A percentile compares a stretch with the other conserved stretches of the same genome.
phyloP scores from a whole-genome alignment of 179 eudicot species.

The Heliamphora pulchella region DNA sequence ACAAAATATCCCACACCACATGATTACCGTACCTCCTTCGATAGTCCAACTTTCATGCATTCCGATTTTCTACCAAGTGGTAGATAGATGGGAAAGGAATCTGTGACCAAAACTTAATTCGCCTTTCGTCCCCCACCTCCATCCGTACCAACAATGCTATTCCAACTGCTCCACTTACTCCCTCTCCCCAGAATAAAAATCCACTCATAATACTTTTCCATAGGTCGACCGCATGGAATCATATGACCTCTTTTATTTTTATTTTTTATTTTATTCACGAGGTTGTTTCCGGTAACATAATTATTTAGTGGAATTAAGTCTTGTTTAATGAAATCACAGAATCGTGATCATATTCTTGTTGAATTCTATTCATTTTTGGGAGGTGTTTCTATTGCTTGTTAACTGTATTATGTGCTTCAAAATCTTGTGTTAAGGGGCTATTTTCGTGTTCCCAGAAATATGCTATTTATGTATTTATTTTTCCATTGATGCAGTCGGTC shows the following conservation, averaged over 20 bases:
- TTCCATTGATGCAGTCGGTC: not conserved
- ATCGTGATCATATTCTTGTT: not conserved
- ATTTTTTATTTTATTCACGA: not conserved
- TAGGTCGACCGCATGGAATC: not conserved
- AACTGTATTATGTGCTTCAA: not conserved
- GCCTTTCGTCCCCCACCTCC: too few relatives aligned
- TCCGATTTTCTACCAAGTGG: too few relatives aligned
- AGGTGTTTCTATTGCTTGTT: not conserved
- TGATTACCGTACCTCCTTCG: too few relatives aligned
- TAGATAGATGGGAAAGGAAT: too few relatives aligned
- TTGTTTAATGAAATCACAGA: not conserved
- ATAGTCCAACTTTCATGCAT: too few relatives aligned
- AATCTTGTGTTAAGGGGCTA: not conserved
- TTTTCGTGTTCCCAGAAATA: not conserved
- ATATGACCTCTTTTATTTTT: not conserved
- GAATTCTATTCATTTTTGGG: not conserved
- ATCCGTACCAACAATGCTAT: too few relatives aligned
- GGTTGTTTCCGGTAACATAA: not conserved
- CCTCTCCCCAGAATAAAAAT: too few relatives aligned
- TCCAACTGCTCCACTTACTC: too few relatives aligned
- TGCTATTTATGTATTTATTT: not conserved
- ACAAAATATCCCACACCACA: too few relatives aligned
- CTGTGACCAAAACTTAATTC: too few relatives aligned
- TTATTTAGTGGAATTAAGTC: not conserved
- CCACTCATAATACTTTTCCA: too few relatives aligned